Conservation (phyloP, 164 flowering plant genomes). For the Hamamelis virginiana region DNA sequence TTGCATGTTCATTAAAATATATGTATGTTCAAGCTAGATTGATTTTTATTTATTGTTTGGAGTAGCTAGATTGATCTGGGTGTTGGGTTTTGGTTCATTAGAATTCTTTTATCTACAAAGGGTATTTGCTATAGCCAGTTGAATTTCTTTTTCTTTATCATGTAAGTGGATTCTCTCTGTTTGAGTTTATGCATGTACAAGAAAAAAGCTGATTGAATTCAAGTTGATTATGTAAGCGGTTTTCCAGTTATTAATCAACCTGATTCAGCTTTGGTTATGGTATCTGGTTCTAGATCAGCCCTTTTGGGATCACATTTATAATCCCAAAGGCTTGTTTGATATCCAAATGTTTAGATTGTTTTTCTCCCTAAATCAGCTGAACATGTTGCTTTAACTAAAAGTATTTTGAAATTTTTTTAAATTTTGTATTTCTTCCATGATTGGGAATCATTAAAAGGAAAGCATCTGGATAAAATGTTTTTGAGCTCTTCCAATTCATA, state of each 20-base stretch:
- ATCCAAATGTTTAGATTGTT: neutral
- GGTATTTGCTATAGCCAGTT: neutral
- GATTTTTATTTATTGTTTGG: neutral
- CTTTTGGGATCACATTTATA: too few relatives aligned
- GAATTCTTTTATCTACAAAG: too few relatives aligned
- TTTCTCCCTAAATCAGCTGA: neutral
- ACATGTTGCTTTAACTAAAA: neutral
- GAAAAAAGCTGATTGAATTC: neutral
- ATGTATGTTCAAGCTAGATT: neutral
- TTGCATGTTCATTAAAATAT: too few relatives aligned
- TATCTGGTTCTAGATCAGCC: neutral
- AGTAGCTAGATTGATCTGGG: neutral
- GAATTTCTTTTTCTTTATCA: neutral
- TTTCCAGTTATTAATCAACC: neutral
- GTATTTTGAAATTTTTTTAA: too few relatives aligned
- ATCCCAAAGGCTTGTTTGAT: too few relatives aligned
- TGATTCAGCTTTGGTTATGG: neutral
- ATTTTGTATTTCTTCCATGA: too few relatives aligned
- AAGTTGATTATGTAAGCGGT: neutral
- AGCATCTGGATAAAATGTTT: neutral
- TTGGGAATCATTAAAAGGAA: too few relatives aligned
- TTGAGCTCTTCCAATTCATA: neutral
- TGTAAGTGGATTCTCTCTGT: slow-evolving; percentile 1
- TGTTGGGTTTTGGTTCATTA: neutral
- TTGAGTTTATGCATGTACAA: neutral